A percentile compares a stretch with the other conserved stretches of the same genome.
phyloP scores from a whole-genome alignment of 2,329 filamentous ascomycete genomes.

The Karstenula rhodostoma region DNA sequence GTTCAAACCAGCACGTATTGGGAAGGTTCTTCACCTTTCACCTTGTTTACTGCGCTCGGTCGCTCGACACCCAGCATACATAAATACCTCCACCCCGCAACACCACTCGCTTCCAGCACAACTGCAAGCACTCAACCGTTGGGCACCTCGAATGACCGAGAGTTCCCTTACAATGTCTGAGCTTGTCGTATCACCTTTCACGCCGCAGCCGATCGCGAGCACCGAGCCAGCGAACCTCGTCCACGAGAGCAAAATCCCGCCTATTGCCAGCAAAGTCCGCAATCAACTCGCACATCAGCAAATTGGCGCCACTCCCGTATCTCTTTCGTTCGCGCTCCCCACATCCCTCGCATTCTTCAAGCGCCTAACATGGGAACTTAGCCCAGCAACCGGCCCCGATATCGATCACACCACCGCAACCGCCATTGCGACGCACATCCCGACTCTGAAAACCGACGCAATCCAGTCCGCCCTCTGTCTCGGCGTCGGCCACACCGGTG shows the following conservation, averaged over 20 bases:
- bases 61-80: not conserved
- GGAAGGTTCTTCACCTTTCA: not conserved
- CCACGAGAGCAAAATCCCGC: constrained; percentile 7
- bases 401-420: constrained; percentile 1
- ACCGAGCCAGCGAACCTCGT: not conserved
- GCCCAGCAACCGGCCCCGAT: constrained; percentile 20
- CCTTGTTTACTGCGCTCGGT: not conserved
- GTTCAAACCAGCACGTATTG: no score
- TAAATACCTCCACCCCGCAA: not conserved
- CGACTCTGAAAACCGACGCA: not conserved
- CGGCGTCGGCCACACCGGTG: constrained; percentile 16
- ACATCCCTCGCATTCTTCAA: constrained; percentile 31
- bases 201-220: not conserved
- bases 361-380: constrained; percentile 33
- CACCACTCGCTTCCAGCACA: not conserved
- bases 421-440: constrained; percentile 16
- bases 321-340: constrained; percentile 27
- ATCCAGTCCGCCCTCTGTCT: constrained; percentile 21
- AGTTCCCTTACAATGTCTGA: not conserved
- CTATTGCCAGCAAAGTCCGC: not conserved
- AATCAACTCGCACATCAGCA: no score
- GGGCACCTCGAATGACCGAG: not conserved
- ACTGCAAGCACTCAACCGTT: not conserved
- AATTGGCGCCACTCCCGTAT: not conserved
- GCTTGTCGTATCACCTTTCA: not conserved